These are phyloP conservation scores for Groenewaldozyma salmanticensis DNA, from an alignment of 805 yeast species.

Conservation along the genomic window DNA sequence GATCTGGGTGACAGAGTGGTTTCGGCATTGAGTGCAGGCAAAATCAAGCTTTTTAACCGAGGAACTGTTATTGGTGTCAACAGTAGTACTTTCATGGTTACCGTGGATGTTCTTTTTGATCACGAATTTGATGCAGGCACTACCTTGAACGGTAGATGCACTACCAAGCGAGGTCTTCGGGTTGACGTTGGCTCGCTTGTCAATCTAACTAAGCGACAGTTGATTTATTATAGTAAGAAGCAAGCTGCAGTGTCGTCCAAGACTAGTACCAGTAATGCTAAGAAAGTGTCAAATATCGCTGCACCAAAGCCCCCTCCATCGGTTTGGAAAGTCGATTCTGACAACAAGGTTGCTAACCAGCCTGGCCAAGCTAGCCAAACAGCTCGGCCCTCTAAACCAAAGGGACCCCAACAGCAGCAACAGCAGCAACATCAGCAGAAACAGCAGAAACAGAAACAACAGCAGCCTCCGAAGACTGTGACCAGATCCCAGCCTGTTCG, in stretches of 20 bases:
- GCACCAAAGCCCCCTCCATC: conserved; percentile 1
- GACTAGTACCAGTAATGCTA: neutral
- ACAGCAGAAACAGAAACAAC: conserved; percentile 5
- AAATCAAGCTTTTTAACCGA: conserved; percentile 74
- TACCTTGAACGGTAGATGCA: conserved; percentile 66
- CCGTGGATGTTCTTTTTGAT: conserved; percentile 78
- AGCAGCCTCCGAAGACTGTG: neutral
- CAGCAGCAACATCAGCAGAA: conserved; percentile 3
- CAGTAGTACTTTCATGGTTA: conserved; percentile 41
- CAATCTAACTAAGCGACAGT: conserved; percentile 66
- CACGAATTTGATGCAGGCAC: conserved; percentile 74
- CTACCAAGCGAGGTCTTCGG: conserved; percentile 71
- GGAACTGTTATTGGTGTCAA: conserved; percentile 82
- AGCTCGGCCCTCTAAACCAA: too few relatives aligned
- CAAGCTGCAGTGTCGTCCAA: neutral
- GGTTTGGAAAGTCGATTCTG: conserved; percentile 1
- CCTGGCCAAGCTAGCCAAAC: too few relatives aligned
- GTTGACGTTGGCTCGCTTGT: conserved; percentile 74
- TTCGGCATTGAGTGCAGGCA: conserved; percentile 77
- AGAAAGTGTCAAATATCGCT: neutral
- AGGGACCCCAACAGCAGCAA: neutral
- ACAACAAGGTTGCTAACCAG: neutral
- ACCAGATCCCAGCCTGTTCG: conserved; percentile 1
- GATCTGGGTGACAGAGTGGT: conserved; percentile 83
- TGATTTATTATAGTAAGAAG: conserved; percentile 60